phyloP scores from a whole-genome alignment of 2,329 filamentous ascomycete species.

The Lachnum nothofagi region DNA sequence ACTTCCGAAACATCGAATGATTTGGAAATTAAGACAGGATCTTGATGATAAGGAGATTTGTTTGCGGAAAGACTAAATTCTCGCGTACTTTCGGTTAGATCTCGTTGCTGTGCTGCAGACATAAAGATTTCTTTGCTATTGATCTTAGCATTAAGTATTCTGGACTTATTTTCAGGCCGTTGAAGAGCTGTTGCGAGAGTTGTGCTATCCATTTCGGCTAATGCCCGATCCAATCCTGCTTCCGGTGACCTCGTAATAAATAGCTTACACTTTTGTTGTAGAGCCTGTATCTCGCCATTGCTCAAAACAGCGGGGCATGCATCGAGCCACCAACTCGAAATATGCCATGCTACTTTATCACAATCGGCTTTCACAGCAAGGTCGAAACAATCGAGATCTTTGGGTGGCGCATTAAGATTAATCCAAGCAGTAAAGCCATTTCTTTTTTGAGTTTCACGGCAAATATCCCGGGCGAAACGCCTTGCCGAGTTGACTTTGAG shows the following conservation, averaged over 20 bases:
- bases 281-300: constrained; percentile 13
- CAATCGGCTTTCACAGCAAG: constrained; percentile 79
- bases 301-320: constrained; percentile 12
- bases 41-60: too few relatives aligned
- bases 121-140: constrained; percentile 7
- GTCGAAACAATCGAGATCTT: constrained; percentile 79
- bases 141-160: constrained; percentile 6
- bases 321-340: constrained; percentile 15
- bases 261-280: constrained; percentile 11
- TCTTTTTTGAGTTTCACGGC: constrained; percentile 68
- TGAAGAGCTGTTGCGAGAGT: constrained; percentile 12
- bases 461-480: constrained; percentile 82
- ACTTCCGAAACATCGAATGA: background rate
- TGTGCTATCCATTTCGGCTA: constrained; percentile 8
- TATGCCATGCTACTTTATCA: constrained; percentile 65
- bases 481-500: constrained; percentile 87
- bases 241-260: constrained; percentile 13
- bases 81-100: background rate
- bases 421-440: constrained; percentile 87
- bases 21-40: background rate
- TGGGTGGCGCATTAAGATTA: constrained; percentile 77
- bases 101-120: constrained; percentile 1
- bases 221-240: constrained; percentile 10
- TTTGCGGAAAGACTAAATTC: background rate
- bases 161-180: constrained; percentile 9